A percentile compares a stretch with the other conserved stretches of the same genome.
phyloP scores from a whole-genome alignment of 495 filamentous ascomycete species.

The Astrothelium macrocarpum region DNA sequence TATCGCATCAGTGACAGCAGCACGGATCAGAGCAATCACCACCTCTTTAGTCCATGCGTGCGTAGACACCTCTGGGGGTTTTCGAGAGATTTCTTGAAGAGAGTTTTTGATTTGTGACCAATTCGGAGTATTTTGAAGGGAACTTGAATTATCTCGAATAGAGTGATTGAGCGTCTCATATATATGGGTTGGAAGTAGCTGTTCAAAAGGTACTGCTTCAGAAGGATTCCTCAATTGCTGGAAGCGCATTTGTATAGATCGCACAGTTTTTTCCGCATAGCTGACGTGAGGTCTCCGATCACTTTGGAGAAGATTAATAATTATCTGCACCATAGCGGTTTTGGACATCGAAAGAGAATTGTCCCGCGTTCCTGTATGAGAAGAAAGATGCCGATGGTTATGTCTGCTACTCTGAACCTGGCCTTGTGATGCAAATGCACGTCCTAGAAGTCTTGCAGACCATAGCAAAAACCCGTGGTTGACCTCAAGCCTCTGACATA shows the following conservation, averaged over 20 bases:
- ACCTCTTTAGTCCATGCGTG: conserved; percentile 56
- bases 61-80: conserved; percentile 11
- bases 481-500: conserved; percentile 50
- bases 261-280: conserved; percentile 66
- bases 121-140: neutral
- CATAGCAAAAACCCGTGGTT: conserved; percentile 67
- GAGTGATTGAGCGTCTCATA: neutral
- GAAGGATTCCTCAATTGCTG: conserved; percentile 10
- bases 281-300: conserved; percentile 56
- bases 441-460: conserved; percentile 74
- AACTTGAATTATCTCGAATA: neutral
- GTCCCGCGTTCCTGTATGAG: neutral
- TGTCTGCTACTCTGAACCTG: conserved; percentile 31
- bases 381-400: conserved; percentile 19
- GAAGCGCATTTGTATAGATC: conserved; percentile 55
- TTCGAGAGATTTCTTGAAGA: neutral
- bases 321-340: conserved; percentile 47
- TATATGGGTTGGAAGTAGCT: conserved; percentile 14
- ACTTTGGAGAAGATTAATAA: conserved; percentile 59
- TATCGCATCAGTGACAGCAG: conserved; percentile 52
- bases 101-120: neutral
- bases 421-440: conserved; percentile 57
- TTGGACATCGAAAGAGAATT: conserved; percentile 31
- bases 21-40: conserved; percentile 49
- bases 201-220: conserved; percentile 19